phyloP scores from a whole-genome alignment of 192 early-diverging fungal genomes.

The Rhizoclosmatium globosum region DNA sequence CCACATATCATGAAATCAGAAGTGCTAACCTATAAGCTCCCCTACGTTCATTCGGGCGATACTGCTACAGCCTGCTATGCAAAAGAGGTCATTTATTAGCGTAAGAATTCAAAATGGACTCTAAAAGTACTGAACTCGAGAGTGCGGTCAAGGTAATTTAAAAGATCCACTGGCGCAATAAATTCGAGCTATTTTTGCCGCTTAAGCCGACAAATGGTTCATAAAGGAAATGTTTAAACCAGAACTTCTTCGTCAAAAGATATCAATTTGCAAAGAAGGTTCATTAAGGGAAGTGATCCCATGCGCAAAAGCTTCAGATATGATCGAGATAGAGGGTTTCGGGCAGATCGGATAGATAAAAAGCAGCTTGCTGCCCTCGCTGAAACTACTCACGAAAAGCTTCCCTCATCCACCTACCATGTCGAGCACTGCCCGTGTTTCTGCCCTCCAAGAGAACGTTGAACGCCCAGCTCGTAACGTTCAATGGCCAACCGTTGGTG shows the following conservation, averaged over 20 bases:
- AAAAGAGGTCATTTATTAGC: no score
- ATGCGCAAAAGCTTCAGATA: background rate
- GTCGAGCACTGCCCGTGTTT: slow-evolving; percentile 40
- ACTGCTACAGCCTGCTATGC: no score
- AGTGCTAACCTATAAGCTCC: no score
- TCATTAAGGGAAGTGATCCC: background rate
- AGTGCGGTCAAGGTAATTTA: no score
- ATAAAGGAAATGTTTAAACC: no score
- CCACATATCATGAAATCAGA: no score
- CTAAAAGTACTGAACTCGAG: no score
- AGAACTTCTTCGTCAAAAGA: background rate
- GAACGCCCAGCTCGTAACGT: slow-evolving; percentile 73
- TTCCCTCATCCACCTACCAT: background rate
- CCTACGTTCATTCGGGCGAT: no score
- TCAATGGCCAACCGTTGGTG: slow-evolving; percentile 80
- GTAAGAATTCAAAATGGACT: no score
- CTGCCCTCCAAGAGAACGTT: slow-evolving; percentile 67
- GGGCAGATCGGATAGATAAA: background rate
- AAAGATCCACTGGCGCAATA: no score
- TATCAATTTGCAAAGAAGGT: background rate
- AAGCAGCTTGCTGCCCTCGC: background rate
- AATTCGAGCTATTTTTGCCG: no score
- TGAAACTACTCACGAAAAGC: background rate
- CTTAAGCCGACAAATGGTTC: no score
- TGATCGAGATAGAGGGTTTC: background rate